phyloP scores from a whole-genome alignment of 2,329 filamentous ascomycete species.

The Penicillium sp. region DNA sequence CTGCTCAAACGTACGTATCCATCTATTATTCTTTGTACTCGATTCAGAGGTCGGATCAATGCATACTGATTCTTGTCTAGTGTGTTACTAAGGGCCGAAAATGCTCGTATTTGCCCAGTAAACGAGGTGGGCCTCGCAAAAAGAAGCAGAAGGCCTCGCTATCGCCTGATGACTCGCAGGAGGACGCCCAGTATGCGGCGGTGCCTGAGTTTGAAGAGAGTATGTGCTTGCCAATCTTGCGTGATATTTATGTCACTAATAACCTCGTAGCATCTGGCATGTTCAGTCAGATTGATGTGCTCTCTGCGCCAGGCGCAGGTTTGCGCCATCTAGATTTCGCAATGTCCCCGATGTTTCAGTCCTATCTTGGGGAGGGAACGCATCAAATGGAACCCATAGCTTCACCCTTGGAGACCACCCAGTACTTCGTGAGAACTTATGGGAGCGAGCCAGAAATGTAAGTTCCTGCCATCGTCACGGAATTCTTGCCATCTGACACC shows the following conservation, averaged over 20 bases:
- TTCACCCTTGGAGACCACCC: constrained; percentile 24
- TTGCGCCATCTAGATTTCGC: constrained; percentile 38
- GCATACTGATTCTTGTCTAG: constrained; percentile 22
- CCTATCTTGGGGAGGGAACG: constrained; percentile 28
- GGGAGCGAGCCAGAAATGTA: constrained; percentile 41
- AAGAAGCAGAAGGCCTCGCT: constrained; percentile 32
- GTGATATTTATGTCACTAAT: constrained; percentile 17
- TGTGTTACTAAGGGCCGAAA: constrained; percentile 38
- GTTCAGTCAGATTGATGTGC: constrained; percentile 40
- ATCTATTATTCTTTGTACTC: not conserved
- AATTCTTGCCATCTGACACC: constrained; percentile 11
- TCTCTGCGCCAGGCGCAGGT: constrained; percentile 39
- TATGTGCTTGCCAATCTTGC: constrained; percentile 17
- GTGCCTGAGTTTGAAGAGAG: constrained; percentile 32
- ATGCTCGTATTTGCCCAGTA: constrained; percentile 43
- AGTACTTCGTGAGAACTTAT: constrained; percentile 36
- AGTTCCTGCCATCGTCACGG: constrained; percentile 10
- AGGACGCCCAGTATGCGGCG: constrained; percentile 19
- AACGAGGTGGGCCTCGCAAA: constrained; percentile 42
- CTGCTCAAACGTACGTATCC: constrained; percentile 39
- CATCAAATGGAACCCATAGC: constrained; percentile 28
- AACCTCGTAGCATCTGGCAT: constrained; percentile 27
- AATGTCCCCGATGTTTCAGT: constrained; percentile 37
- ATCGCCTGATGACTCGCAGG: constrained; percentile 20
- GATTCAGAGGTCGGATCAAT: not conserved